Conservation (phyloP, 495 filamentous ascomycete species). For the Xylaria acuta region DNA sequence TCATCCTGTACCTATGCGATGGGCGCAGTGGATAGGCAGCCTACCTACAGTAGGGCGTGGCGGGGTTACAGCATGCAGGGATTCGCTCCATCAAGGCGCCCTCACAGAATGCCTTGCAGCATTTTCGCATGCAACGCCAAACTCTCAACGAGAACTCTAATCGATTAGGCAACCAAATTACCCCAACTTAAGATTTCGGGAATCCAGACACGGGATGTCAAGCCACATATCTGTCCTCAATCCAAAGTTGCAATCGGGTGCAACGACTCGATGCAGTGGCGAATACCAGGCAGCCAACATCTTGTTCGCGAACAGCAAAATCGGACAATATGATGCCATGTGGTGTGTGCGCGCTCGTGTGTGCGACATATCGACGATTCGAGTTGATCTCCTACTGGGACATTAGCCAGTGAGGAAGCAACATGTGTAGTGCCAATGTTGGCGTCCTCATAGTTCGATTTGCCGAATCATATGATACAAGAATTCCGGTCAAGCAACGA, state of each 20-base stretch:
- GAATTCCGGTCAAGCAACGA: neutral
- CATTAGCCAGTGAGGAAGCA: no score
- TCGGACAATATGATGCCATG: neutral
- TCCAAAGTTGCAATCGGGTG: neutral
- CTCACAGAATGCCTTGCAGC: neutral
- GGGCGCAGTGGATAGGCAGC: neutral
- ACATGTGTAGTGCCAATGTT: neutral
- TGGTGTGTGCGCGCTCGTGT: neutral
- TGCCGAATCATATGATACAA: neutral
- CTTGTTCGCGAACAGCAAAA: neutral
- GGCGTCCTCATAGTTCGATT: neutral
- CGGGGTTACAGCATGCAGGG: neutral
- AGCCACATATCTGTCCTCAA: neutral
- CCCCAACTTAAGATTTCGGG: neutral
- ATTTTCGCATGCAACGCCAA: neutral
- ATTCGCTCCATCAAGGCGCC: neutral
- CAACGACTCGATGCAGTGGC: neutral
- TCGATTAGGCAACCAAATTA: slow-evolving; percentile 3
- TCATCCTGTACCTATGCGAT: neutral
- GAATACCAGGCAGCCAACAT: neutral
- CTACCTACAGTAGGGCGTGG: neutral
- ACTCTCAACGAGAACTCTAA: neutral
- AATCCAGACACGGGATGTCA: no score
- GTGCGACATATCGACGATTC: neutral
- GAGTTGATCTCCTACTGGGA: neutral